Base-by-base conservation (phyloP, 352 stramenopile genomes). In the Globisporangium yorkense region DNA sequence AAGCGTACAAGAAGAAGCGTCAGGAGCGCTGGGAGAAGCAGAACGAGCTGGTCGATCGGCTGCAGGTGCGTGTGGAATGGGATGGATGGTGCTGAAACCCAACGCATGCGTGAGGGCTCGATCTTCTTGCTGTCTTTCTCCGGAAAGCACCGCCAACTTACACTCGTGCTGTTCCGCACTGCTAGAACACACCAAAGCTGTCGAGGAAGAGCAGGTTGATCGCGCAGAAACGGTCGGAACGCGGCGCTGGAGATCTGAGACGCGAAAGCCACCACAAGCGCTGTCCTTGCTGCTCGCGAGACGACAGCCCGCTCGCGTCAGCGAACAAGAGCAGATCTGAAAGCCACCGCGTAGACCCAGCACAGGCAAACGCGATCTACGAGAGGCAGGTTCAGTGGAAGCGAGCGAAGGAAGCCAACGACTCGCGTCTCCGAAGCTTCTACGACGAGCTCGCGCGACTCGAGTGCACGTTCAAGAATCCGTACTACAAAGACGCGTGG, bases 401-500 rank as follows among this genome's bases (percentile, higher is more conserved):
- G 59, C 55, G 70, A 15, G 54, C 63, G 29, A 87, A 80, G 35
- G 68, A 88, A 29, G 59, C 54, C 2, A 62, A 63, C 46, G 64
- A 66, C 24, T 59, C 40, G 27, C 57, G 76, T n/a, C 67, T 78
- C 16, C 72, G 66, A 27, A 56, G 71, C 29, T 60, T 63, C 4
- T 65, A 77, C 27, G 66, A 81, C n/a, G 61, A 70, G 24, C 54
- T 80, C 33, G 51, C 54, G 39, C 57, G 68, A 45, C 51, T 59
- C 12, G 66, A 71, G 49, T 83, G 81, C 52, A 81, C 66, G 37
- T 92, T 92, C 59, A 64, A 66, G 24, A 92, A 92, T 40, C 81
- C 81, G 33, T 77, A 69, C 8, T 80, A 80, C 45, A 52, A 68
- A 6, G 54, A 65, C 12, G 78, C 70, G 4, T 82, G 70, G 74